Evolutionary conservation across 441 rosid species (phyloP), one percentile per base, ranked within the genome.

Genomic region (Erodium chrysanthum): DNA sequence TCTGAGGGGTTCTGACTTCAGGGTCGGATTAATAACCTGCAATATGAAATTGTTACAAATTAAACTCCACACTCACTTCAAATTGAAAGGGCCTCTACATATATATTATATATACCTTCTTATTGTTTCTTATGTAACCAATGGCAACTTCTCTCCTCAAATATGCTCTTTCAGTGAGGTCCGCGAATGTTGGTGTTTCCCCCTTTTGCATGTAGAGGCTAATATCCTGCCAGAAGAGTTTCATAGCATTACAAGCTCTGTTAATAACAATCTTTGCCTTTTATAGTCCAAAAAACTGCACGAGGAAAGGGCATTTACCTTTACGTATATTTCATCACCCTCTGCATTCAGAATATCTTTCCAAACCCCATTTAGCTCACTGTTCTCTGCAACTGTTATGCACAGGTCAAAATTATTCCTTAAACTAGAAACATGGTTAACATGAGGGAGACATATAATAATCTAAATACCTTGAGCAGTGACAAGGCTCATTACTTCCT

Each of bases 401-500:
- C 58, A 72, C 40, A 74, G 44, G 52, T 35, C 59, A 14, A 61
- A 14, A 35, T 72, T 54, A 71, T 11, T 50, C 62, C 52, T 56
- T 20, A 3, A 75, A 54, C 65, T 35, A 40, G 69, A 54, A 42
- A 60, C 27, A 1, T 20, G 0, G 14, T 37, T 9, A 66, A 61
- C 60, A 54, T 66, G 44, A 18, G 59, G 61, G 56, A 64, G 46
- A 37, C 22, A 50, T 25, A 25, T 3, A 44, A 25, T 3, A 44
- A 52, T 69, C 42, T 71, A 74, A 50, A 50, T 1, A 93, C 97
- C 98, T 88, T 93, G 98, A 75, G 98, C 97, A 65, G 93, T 93
- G 68, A 93, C 97, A 58, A 93, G 98, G 78, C 96, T 88, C 97
- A 88, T 93, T 20, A 93, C 81, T 89, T 94, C 95, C 84, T 94